Base-by-base conservation (phyloP, 306 rosid genomes). In the Sindora glabra region DNA sequence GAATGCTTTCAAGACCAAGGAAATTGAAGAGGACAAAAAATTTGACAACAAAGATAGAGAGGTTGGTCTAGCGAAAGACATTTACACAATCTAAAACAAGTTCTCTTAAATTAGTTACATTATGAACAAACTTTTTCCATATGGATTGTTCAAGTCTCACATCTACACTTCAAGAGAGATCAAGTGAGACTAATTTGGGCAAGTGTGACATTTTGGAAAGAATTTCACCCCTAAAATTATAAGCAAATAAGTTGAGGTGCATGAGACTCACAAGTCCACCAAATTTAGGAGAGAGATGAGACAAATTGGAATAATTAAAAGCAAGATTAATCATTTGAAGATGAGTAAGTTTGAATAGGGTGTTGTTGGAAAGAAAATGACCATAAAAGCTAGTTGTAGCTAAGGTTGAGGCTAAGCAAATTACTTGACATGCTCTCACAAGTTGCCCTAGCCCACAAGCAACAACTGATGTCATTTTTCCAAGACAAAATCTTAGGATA, bases 101-200 rank as follows among this genome's bases (percentile, higher is more conserved):
- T 39, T 65, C 68, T 0, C 56, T 26, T 44, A 72, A 24, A 21
- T 50, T 30, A 23, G 67, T 72, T 1, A 57, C 37, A 1, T 72
- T 72, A 1, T 2, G 57, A 49, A 65, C 58, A 45, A 72, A 51
- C 12, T 27, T 29, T 51, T 23, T 29, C 54, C 54, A 48, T 1
- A 10, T 12, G 10, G 18, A 11, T 23, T 32, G 33, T 24, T n/a
- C 37, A 25, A 62, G 0, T 16, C 25, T 39, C 25, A 58, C 0
- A 0, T 0, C 8, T 0, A 0, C 27, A 21, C 7, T n/a, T 11
- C 10, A 0, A 1, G 27, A 41, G 6, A 74, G 60, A 67, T 48
- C 56, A 47, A 74, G 74, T 30, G 74, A 67, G 25, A 15, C 37
- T 34, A 74, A 55, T 39, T 61, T 74, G n/a, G 74, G 67, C 18